Base-by-base conservation (phyloP, 352 stramenopile species). In the Phytopythium delawarense region DNA sequence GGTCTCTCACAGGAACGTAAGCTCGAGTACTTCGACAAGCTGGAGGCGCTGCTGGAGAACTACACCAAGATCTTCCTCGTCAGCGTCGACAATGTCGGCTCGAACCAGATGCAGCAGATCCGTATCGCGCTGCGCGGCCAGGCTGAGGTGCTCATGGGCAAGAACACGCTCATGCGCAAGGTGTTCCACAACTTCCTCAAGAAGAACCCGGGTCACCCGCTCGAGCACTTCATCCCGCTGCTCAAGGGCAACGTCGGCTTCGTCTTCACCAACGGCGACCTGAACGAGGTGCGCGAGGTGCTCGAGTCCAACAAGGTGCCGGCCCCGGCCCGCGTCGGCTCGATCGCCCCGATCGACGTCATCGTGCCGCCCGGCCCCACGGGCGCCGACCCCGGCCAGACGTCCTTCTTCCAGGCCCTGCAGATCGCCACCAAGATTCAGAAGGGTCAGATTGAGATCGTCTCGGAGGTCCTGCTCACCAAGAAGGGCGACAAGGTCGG, bases 141-240 rank as follows among this genome's bases (percentile, higher is more conserved):
- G 59, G 98, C 94, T 57, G 94, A 98, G 54, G 81, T 99, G 55
- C 89, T 99, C 66, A 99, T 99, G 97, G 98, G 98, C 75, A 99
- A 99, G 89, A 99, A 99, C 89, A 99, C 98, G 71, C 96, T 99
- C 76, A 99, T 99, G 89, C 89, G 97, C 68, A 99, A 99, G 76
- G 96, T 98, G 70, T 98, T 99, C 69, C 84, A 83, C 74, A 97
- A 97, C 69, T 99, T 93, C 83, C 57, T 98, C 28, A 96, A 98
- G 69, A 96, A 98, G 70, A 98, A 99, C 85, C 96, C 96, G 30
- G 96, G 88, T 67, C 92, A 98, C 75, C 96, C 96, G 64, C 87
- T 98, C 52, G 90, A 97, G 70, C 65, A 85, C 61, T 63, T 98
- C 54, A 79, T 96, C 62, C 79, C 87, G 61, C 66, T 91, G 52